Percentiles rank a stretch among this genome's conserved stretches.
phyloP scores from a whole-genome alignment of 2,329 filamentous ascomycete species.

The Pestalotiopsis sp. region DNA sequence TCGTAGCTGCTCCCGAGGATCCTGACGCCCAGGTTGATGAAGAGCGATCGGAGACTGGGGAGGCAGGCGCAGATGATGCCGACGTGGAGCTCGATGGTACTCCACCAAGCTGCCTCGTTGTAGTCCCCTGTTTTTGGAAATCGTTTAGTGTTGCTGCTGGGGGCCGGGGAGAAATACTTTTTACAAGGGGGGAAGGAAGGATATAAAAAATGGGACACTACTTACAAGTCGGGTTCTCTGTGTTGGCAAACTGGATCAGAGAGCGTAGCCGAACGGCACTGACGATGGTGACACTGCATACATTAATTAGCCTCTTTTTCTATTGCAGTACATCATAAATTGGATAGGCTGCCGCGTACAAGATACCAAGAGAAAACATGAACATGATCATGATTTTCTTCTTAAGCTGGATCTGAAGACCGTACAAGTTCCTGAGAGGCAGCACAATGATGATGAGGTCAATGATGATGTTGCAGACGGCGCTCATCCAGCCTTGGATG shows the following conservation, averaged over 20 bases:
- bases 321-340: constrained; percentile 1
- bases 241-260: constrained; percentile 40
- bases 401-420: constrained; percentile 29
- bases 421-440: constrained; percentile 30
- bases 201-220: constrained; percentile 19
- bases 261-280: constrained; percentile 43
- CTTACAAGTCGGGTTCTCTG: constrained; percentile 37
- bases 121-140: constrained; percentile 38
- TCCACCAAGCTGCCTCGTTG: constrained; percentile 39
- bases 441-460: constrained; percentile 25
- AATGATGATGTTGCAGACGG: constrained; percentile 31
- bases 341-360: constrained; percentile 29
- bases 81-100: constrained; percentile 40
- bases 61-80: constrained; percentile 46
- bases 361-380: constrained; percentile 36
- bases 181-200: not conserved
- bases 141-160: constrained; percentile 37
- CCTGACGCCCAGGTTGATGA: constrained; percentile 18
- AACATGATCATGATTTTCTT: constrained; percentile 34
- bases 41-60: constrained; percentile 32
- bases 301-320: constrained; percentile 4
- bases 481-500: constrained; percentile 28
- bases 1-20: constrained; percentile 15
- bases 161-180: constrained; percentile 19
- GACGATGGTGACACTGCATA: constrained; percentile 40